phyloP scores from a whole-genome alignment of 1,139 yeast genomes.

The Pichia sp. region DNA sequence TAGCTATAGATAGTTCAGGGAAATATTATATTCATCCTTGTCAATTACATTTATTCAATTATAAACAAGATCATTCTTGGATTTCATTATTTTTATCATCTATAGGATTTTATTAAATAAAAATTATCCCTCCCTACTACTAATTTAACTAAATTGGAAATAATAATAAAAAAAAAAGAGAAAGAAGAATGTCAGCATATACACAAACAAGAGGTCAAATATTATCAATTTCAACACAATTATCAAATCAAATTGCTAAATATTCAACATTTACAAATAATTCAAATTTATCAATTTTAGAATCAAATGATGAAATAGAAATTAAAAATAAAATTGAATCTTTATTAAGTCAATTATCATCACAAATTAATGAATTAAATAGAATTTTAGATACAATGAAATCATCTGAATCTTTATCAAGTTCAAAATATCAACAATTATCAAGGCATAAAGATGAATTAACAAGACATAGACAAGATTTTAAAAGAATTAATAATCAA shows the following conservation, averaged over 20 bases:
- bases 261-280: slow-evolving; percentile 50
- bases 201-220: slow-evolving; percentile 49
- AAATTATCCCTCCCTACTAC: no score
- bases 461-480: slow-evolving; percentile 62
- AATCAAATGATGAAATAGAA: slow-evolving; percentile 41
- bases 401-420: slow-evolving; percentile 32
- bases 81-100: not conserved
- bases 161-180: no score
- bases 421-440: slow-evolving; percentile 74
- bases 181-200: slow-evolving; percentile 25
- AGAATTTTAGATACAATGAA: slow-evolving; percentile 30
- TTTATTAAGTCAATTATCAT: slow-evolving; percentile 37
- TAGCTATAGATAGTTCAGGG: no score
- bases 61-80: not conserved
- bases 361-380: slow-evolving; percentile 34
- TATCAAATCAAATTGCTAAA: slow-evolving; percentile 43
- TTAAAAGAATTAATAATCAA: slow-evolving; percentile 38
- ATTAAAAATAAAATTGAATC: slow-evolving; percentile 39
- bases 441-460: slow-evolving; percentile 76
- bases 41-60: not conserved
- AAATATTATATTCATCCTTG: slow-evolving; percentile 5
- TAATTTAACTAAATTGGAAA: no score
- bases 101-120: no score
- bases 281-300: slow-evolving; percentile 28
- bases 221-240: slow-evolving; percentile 50